phyloP scores from a whole-genome alignment of 2,329 filamentous ascomycete genomes.

The Neofusicoccum laricinum region DNA sequence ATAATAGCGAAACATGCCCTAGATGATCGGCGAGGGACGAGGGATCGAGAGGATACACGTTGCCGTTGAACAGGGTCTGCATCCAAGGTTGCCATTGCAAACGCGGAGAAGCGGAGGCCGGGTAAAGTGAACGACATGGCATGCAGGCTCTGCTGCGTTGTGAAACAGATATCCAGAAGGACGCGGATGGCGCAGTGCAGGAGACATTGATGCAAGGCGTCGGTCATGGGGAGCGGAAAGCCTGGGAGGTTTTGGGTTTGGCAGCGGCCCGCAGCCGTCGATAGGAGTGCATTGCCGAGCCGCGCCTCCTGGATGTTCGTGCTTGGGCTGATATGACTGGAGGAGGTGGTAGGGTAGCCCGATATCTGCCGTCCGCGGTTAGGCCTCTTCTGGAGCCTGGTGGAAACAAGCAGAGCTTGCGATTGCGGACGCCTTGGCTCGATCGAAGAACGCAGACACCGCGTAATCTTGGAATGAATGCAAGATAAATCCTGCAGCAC shows the following conservation, averaged over 20 bases:
- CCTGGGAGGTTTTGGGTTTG: neutral
- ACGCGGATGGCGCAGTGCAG: neutral
- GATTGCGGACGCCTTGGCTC: neutral
- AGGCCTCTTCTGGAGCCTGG: neutral
- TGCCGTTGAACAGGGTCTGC: neutral
- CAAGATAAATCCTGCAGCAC: neutral
- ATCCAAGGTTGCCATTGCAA: neutral
- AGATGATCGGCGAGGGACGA: neutral
- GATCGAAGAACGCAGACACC: neutral
- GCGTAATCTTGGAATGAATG: neutral
- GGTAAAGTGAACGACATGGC: neutral
- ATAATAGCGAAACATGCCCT: neutral
- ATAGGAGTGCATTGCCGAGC: slow-evolving; percentile 11
- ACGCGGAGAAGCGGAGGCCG: neutral
- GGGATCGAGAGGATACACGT: slow-evolving; percentile 6
- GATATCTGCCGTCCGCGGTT: neutral
- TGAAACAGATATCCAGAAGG: neutral
- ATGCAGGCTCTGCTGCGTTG: neutral
- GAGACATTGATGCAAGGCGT: neutral
- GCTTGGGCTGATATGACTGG: neutral
- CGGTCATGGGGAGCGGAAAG: neutral
- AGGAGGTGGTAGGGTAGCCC: neutral
- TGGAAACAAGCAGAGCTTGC: neutral
- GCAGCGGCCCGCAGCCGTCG: slow-evolving; percentile 6
- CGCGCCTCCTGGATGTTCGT: neutral